Conservation (phyloP, 2,329 filamentous ascomycete genomes). For the Penicillium sp. region DNA sequence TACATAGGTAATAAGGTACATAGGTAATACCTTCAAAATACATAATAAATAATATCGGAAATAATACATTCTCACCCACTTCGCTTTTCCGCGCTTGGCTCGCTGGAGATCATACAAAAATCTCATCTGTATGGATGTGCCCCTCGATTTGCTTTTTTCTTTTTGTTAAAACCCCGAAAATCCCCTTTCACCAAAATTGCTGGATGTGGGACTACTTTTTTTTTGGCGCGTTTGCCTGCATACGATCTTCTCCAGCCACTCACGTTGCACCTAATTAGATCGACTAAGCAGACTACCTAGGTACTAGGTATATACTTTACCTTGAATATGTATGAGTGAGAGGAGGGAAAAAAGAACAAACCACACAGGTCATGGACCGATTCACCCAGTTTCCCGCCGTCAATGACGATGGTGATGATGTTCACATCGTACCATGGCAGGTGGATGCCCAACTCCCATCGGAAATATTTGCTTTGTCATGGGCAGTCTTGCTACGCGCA, state of each 20-base stretch:
- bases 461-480: constrained; percentile 20
- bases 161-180: too few relatives aligned
- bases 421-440: constrained; percentile 12
- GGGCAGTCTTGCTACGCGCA: constrained; percentile 25
- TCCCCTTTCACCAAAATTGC: not conserved
- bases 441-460: constrained; percentile 15
- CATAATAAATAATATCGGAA: too few relatives aligned
- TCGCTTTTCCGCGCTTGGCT: constrained; percentile 4
- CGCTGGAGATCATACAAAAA: not conserved
- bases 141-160: not conserved
- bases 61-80: too few relatives aligned
- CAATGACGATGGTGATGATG: constrained; percentile 11
- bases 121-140: not conserved
- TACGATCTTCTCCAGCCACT: constrained; percentile 12
- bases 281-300: constrained; percentile 11
- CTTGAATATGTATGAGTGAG: constrained; percentile 10
- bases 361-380: constrained; percentile 17
- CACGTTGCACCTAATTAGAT: constrained; percentile 12
- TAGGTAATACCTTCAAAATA: too few relatives aligned
- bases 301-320: constrained; percentile 10
- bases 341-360: not conserved
- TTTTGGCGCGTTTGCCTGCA: constrained; percentile 7
- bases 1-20: too few relatives aligned
- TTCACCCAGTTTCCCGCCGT: constrained; percentile 20
- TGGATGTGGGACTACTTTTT: not conserved